phyloP scores from a whole-genome alignment of 2,329 filamentous ascomycete species.

The Sporothrix phasma region DNA sequence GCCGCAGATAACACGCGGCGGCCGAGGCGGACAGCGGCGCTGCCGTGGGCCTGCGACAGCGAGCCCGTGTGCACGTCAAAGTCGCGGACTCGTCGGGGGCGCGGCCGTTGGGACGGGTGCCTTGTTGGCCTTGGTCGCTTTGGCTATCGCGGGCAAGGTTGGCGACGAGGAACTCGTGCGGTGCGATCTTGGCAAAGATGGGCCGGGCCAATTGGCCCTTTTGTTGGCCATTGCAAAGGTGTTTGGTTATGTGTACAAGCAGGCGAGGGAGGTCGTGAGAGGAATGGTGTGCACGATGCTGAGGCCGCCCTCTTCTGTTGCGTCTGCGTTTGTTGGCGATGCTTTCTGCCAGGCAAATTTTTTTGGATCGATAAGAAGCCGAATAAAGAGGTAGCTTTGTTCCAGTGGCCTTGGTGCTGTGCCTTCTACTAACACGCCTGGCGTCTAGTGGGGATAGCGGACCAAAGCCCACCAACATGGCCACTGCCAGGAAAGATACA shows the following conservation, averaged over 20 bases:
- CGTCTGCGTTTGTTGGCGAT: neutral
- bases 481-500: neutral
- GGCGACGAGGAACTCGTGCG: conserved; percentile 79
- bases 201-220: conserved; percentile 36
- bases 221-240: conserved; percentile 11
- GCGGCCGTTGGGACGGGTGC: conserved; percentile 74
- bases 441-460: neutral
- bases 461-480: neutral
- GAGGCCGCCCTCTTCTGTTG: neutral
- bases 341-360: neutral
- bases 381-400: neutral
- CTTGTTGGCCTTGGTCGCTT: conserved; percentile 28
- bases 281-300: neutral
- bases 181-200: conserved; percentile 82
- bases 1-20: conserved; percentile 89
- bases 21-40: conserved; percentile 75
- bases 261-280: neutral
- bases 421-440: neutral
- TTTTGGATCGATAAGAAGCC: conserved; percentile 2
- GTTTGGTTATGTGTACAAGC: neutral
- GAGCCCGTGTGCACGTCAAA: conserved; percentile 75
- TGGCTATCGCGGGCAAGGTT: conserved; percentile 56
- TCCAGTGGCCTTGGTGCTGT: neutral
- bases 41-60: conserved; percentile 81
- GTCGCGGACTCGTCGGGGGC: conserved; percentile 56